Percentiles rank a stretch among this genome's conserved stretches.
These are phyloP conservation scores for Aspergillus thermomutatus DNA, from an alignment of 2,329 filamentous ascomycete genomes.

Conservation along the genomic window DNA sequence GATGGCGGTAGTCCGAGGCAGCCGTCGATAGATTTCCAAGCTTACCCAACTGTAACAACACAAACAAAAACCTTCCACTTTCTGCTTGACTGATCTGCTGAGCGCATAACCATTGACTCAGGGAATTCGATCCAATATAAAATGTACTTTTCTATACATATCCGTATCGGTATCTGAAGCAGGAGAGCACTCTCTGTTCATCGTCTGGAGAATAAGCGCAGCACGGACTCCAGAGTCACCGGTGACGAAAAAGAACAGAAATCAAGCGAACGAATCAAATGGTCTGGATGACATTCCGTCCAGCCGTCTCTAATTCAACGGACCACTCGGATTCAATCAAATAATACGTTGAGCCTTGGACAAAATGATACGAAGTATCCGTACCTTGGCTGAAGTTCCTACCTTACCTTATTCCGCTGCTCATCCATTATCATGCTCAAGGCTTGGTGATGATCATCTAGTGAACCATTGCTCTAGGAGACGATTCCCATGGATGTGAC, in stretches of 20 bases:
- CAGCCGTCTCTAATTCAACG: background rate
- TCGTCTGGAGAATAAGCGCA: background rate
- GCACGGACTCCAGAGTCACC: constrained; percentile 2
- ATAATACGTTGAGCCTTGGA: background rate
- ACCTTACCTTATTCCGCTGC: background rate
- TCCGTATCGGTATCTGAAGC: background rate
- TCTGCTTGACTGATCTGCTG: background rate
- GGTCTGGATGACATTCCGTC: background rate
- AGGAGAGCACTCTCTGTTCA: background rate
- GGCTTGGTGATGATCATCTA: constrained; percentile 4
- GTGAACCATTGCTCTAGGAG: background rate
- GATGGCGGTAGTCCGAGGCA: constrained; percentile 1
- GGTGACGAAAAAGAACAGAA: constrained; percentile 7
- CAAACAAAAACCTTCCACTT: background rate
- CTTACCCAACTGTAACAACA: background rate
- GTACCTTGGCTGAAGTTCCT: background rate
- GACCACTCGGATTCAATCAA: background rate
- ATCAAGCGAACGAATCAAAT: background rate
- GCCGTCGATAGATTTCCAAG: constrained; percentile 12
- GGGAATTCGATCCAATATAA: too few species aligned
- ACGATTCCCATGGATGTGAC: background rate
- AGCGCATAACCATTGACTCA: background rate
- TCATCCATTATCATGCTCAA: background rate
- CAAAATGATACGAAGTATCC: too few species aligned
- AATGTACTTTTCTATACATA: too few species aligned